Conservation (phyloP, 345 rosid genomes). For the Eucalyptus regnans region DNA sequence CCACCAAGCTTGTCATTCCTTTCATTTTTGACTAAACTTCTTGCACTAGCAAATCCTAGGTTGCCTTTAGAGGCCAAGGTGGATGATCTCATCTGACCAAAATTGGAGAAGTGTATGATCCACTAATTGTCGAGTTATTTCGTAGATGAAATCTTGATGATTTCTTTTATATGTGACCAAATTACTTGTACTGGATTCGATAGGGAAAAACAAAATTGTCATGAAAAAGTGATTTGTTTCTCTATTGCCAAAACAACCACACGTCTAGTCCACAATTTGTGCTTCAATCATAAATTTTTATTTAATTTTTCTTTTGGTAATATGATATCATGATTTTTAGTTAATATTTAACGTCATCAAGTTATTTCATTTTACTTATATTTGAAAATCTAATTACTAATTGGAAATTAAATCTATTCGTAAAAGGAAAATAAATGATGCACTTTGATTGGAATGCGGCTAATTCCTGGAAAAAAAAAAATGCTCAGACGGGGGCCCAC, state of each 20-base stretch:
- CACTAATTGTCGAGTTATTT: background rate
- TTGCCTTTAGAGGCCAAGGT: background rate
- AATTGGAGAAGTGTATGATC: background rate
- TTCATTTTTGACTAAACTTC: background rate
- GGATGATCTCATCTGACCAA: background rate
- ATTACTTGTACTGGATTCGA: background rate
- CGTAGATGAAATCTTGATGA: background rate
- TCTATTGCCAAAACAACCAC: background rate
- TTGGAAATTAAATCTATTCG: background rate
- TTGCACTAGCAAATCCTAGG: background rate
- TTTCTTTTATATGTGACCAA: background rate
- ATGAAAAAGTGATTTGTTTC: background rate
- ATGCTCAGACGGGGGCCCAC: background rate
- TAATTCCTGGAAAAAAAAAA: background rate
- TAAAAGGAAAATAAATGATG: background rate
- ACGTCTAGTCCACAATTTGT: background rate
- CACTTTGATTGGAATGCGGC: background rate
- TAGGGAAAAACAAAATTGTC: background rate
- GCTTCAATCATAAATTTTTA: background rate
- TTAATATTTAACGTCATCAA: background rate
- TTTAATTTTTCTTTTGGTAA: background rate
- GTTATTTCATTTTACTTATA: background rate
- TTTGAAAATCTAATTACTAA: background rate
- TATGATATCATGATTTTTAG: background rate
- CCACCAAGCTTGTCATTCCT: background rate